Percentiles rank a stretch among this genome's conserved stretches.
These are phyloP conservation scores for Otatea glauca DNA, from an alignment of 176 grass and related monocot species.

Conservation along the genomic window DNA sequence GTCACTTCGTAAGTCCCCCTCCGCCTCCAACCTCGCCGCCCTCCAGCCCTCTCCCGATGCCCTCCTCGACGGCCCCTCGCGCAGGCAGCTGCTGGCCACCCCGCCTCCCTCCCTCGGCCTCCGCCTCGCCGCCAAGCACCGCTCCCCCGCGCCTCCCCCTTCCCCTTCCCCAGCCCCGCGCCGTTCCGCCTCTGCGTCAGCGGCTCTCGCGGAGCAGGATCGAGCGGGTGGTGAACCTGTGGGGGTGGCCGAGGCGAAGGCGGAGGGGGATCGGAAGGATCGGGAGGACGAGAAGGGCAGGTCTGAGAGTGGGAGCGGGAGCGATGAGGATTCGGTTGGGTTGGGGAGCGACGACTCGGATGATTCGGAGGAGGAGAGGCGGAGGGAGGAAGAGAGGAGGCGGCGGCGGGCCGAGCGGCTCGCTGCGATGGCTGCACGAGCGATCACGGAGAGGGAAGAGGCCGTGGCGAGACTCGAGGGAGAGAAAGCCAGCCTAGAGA, in stretches of 20 bases:
- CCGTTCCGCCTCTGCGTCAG: conserved; percentile 51
- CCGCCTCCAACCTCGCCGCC: conserved; percentile 50
- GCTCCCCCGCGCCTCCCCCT: conserved; percentile 20
- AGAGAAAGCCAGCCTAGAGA: conserved; percentile 74
- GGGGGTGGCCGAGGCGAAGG: conserved; percentile 25
- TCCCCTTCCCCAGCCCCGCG: conserved; percentile 32
- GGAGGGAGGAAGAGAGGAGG: conserved; percentile 81
- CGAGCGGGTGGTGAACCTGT: conserved; percentile 13
- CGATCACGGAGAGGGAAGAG: conserved; percentile 79
- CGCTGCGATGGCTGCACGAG: conserved; percentile 60
- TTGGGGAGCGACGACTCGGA: conserved; percentile 68
- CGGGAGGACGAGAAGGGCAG: conserved; percentile 11
- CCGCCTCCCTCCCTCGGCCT: conserved; percentile 60
- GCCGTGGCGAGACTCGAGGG: conserved; percentile 65
- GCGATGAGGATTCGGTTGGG: conserved; percentile 47
- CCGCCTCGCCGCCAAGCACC: conserved; percentile 42
- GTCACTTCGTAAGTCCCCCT: conserved; percentile 71
- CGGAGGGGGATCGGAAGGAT: conserved; percentile 21
- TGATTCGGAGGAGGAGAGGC: conserved; percentile 78
- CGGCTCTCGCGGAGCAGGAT: conserved; percentile 34
- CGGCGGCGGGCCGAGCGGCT: conserved; percentile 59
- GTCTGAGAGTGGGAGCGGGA: conserved; percentile 49
- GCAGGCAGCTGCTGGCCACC: conserved; percentile 33
- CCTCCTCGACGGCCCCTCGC: conserved; percentile 39
- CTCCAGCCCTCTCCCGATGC: conserved; percentile 23